Conservation (phyloP, 257 asterid species). For the Lithospermum erythrorhizon region DNA sequence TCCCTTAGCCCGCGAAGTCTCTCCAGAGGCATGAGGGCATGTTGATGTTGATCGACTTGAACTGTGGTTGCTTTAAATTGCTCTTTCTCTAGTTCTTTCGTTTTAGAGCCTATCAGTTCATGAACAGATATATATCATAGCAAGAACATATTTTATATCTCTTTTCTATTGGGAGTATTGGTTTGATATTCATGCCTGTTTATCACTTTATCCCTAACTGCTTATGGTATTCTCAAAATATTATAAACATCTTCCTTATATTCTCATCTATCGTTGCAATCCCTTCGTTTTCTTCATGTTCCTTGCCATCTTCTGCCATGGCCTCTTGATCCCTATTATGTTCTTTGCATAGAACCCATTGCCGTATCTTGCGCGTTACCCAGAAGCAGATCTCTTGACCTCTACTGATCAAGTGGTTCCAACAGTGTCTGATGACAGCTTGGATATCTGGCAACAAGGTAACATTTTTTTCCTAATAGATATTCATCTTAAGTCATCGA, state of each 20-base stretch:
- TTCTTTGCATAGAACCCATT: conserved; percentile 73
- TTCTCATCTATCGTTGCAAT: too few species aligned
- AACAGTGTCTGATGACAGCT: conserved; percentile 77
- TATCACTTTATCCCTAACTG: background rate
- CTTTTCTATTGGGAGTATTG: background rate
- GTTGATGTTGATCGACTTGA: too few species aligned
- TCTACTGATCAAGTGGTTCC: conserved; percentile 92
- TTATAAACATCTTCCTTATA: background rate
- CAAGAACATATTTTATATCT: background rate
- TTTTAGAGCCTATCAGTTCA: background rate
- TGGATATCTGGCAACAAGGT: conserved; percentile 94
- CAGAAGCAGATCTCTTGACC: conserved; percentile 94
- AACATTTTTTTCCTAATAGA: conserved; percentile 18
- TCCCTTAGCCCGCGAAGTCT: too few species aligned
- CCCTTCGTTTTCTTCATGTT: background rate
- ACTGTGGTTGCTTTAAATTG: background rate
- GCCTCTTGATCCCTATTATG: conserved; percentile 11
- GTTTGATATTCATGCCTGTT: background rate
- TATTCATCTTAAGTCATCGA: conserved; percentile 9
- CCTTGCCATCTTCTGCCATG: background rate
- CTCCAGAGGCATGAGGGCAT: too few species aligned
- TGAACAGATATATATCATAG: background rate
- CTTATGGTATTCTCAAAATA: too few species aligned
- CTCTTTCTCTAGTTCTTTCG: background rate
- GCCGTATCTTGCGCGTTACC: conserved; percentile 89